Evolutionary conservation across 1,284 basidiomycete genomes (phyloP).

Genomic region (Fomitopsis pinicola): DNA sequence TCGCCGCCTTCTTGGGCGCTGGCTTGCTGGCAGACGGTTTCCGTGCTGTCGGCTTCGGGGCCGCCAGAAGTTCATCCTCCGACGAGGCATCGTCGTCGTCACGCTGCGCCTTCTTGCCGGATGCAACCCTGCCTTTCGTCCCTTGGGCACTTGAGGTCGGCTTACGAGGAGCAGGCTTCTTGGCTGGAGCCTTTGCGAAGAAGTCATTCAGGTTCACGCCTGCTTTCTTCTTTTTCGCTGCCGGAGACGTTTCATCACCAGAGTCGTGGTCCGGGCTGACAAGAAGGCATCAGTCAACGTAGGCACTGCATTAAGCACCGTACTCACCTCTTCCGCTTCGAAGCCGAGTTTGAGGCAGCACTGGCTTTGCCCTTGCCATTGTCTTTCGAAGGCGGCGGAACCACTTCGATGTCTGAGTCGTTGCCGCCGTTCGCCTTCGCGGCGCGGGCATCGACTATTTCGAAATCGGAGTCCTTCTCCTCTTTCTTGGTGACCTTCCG

Average conservation of each 20-base stretch:
- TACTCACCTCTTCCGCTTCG: conserved; percentile 54
- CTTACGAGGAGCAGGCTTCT: conserved; percentile 24
- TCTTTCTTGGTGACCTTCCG: conserved; percentile 8
- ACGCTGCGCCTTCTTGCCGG: conserved; percentile 32
- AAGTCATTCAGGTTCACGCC: conserved; percentile 49
- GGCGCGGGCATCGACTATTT: conserved; percentile 25
- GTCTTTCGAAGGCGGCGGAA: conserved; percentile 24
- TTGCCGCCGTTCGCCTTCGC: conserved; percentile 18
- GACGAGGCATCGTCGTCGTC: conserved; percentile 31
- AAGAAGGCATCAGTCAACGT: conserved; percentile 7
- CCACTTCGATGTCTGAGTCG: conserved; percentile 24
- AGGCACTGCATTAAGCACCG: not conserved
- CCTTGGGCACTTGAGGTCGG: conserved; percentile 15
- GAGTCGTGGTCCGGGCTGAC: conserved; percentile 26
- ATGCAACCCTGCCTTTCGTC: conserved; percentile 31
- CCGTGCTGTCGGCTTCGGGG: conserved; percentile 13
- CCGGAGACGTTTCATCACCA: conserved; percentile 35
- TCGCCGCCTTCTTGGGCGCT: conserved; percentile 12
- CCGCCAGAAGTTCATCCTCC: conserved; percentile 16
- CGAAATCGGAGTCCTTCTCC: conserved; percentile 32
- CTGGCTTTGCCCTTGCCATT: conserved; percentile 37
- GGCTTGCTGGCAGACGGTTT: conserved; percentile 5
- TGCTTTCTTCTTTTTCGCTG: conserved; percentile 39
- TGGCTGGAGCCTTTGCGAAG: conserved; percentile 45
- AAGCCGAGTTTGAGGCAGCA: conserved; percentile 21